Conservation (phyloP, 495 filamentous ascomycete species). For the Tetracladium marchalianum region DNA sequence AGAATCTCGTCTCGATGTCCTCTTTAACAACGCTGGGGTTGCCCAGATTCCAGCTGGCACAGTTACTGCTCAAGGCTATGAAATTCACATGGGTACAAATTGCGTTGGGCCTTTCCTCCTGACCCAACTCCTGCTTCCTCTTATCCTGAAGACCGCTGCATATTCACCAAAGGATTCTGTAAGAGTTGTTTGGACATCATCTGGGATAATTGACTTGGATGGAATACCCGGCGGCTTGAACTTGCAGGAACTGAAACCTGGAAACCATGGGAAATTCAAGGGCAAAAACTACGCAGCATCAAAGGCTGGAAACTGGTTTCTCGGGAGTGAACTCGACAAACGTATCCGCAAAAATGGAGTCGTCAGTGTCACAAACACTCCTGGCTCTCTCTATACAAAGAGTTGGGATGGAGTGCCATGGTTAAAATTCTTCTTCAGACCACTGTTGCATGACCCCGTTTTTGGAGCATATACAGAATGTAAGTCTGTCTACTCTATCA, state of each 20-base stretch:
- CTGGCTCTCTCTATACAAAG: slow-evolving; percentile 4
- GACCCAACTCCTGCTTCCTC: slow-evolving; percentile 35
- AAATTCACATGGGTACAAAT: slow-evolving; percentile 31
- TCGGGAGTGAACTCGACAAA: slow-evolving; percentile 20
- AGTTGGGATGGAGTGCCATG: slow-evolving; percentile 1
- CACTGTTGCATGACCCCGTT: background rate
- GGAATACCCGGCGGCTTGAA: slow-evolving; percentile 21
- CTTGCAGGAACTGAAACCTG: slow-evolving; percentile 19
- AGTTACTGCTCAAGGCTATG: slow-evolving; percentile 28
- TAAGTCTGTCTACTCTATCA: too few relatives aligned
- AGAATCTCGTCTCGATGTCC: slow-evolving; percentile 37
- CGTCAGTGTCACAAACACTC: slow-evolving; percentile 6
- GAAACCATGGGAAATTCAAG: background rate
- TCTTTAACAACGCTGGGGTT: slow-evolving; percentile 49
- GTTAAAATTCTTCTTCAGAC: background rate
- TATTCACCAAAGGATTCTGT: slow-evolving; percentile 22
- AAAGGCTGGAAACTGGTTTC: slow-evolving; percentile 26
- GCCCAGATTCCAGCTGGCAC: slow-evolving; percentile 17
- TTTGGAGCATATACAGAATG: slow-evolving; percentile 9
- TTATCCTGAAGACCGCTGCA: slow-evolving; percentile 28
- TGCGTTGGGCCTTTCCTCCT: slow-evolving; percentile 31
- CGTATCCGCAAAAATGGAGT: slow-evolving; percentile 4
- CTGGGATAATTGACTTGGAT: slow-evolving; percentile 19
- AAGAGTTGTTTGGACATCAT: slow-evolving; percentile 31
- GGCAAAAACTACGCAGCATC: slow-evolving; percentile 21